These are phyloP conservation scores for Euryodendron excelsum DNA, from an alignment of 148 eudicot genomes.

Conservation along the genomic window DNA sequence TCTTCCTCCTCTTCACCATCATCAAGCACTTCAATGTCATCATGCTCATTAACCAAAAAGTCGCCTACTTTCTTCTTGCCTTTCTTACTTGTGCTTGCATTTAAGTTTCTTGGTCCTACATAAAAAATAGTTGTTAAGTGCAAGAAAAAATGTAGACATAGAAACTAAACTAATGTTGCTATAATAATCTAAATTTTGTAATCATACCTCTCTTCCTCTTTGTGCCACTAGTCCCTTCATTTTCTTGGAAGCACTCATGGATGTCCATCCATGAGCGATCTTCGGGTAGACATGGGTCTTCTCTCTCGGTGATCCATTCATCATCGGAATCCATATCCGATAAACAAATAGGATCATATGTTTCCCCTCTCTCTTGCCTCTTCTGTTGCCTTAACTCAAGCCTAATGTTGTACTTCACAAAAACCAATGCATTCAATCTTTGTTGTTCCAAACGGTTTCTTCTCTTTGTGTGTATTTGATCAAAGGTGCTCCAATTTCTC, in stretches of 20 bases:
- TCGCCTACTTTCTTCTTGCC: too few species aligned
- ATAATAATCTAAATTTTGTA: neutral
- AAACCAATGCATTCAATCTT: neutral
- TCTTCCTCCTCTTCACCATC: neutral
- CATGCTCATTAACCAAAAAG: neutral
- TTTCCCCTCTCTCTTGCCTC: neutral
- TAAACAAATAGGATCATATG: neutral
- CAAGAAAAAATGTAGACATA: neutral
- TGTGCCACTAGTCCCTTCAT: neutral
- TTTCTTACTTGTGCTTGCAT: neutral
- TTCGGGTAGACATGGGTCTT: neutral
- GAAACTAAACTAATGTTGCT: neutral
- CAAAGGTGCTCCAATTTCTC: neutral
- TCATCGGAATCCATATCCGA: conserved; percentile 1
- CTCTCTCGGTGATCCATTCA: neutral
- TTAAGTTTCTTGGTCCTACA: neutral
- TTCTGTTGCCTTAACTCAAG: neutral
- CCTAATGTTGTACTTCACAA: neutral
- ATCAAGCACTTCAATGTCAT: neutral
- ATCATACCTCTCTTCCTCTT: neutral
- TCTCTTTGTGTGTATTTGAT: neutral
- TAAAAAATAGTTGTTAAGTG: neutral
- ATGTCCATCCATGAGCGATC: neutral
- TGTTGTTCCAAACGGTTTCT: neutral
- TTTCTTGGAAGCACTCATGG: neutral